Percentiles rank a stretch among this genome's conserved stretches.
Evolutionary conservation across 2,329 filamentous ascomycete genomes (phyloP).

Genomic region (Ceratocystis albifundus): DNA sequence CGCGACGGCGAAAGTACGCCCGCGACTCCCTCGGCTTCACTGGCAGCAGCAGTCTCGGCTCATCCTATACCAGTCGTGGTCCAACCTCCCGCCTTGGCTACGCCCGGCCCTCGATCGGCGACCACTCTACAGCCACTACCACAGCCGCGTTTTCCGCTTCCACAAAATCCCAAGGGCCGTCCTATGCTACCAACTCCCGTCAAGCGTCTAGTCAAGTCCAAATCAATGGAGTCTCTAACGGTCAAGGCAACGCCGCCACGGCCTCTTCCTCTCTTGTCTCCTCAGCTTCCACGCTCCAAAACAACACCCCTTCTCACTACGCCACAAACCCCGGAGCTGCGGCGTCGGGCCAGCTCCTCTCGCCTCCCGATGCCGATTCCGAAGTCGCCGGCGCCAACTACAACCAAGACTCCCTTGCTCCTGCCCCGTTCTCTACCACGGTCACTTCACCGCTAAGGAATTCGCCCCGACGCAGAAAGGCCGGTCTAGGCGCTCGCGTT

Average conservation of each 20-base stretch:
- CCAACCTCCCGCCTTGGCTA: constrained; percentile 14
- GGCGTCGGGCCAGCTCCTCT: constrained; percentile 17
- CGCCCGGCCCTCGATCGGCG: constrained; percentile 16
- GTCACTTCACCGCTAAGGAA: constrained; percentile 53
- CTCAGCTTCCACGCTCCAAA: constrained; percentile 19
- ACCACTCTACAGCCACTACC: background rate
- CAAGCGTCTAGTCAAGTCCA: constrained; percentile 20
- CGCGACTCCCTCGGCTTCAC: constrained; percentile 21
- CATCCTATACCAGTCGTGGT: background rate
- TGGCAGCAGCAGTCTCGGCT: constrained; percentile 8
- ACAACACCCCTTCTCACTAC: constrained; percentile 18
- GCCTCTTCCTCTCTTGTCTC: background rate
- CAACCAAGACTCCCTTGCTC: constrained; percentile 24
- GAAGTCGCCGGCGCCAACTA: constrained; percentile 26
- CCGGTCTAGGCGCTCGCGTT: constrained; percentile 48
- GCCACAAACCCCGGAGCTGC: constrained; percentile 8
- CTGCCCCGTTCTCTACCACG: constrained; percentile 17
- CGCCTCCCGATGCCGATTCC: constrained; percentile 18
- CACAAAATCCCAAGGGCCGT: constrained; percentile 15
- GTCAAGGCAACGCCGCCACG: constrained; percentile 7
- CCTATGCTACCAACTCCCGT: constrained; percentile 7
- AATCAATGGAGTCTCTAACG: constrained; percentile 19
- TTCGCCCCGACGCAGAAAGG: constrained; percentile 71
- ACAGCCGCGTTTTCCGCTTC: constrained; percentile 15
- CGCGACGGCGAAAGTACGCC: constrained; percentile 19